Percentiles rank a stretch among this genome's conserved stretches.
These are phyloP conservation scores for Penicillium crystallinum DNA, from an alignment of 495 filamentous ascomycete genomes.

Conservation along the genomic window DNA sequence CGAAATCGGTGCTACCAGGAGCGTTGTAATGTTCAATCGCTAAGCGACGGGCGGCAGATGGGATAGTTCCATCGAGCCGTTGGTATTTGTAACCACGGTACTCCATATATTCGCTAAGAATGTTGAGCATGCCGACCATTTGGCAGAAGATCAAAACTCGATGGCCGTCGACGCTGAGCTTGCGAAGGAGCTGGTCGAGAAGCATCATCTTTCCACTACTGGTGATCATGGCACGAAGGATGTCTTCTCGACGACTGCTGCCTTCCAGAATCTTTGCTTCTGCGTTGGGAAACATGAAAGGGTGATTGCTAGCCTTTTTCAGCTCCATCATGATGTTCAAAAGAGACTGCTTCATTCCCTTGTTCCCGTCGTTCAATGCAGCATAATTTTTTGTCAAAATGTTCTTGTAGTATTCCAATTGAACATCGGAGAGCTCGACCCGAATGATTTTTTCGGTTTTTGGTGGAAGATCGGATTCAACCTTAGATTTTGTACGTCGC, in stretches of 20 bases:
- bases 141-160: slow-evolving; percentile 98
- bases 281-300: slow-evolving; percentile 92
- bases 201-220: slow-evolving; percentile 99
- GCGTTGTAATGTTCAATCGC: slow-evolving; percentile 99
- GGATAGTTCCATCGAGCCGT: slow-evolving; percentile 90
- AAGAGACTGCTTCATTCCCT: slow-evolving; percentile 86
- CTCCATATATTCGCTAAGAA: slow-evolving; percentile 87
- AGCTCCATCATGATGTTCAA: slow-evolving; percentile 99
- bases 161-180: slow-evolving; percentile 85
- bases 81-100: slow-evolving; percentile 88
- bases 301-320: slow-evolving; percentile 98
- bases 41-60: slow-evolving; percentile 73
- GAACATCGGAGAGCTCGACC: slow-evolving; percentile 90
- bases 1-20: slow-evolving; percentile 88
- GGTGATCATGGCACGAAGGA: slow-evolving; percentile 83
- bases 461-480: slow-evolving; percentile 90
- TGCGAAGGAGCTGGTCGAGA: slow-evolving; percentile 84
- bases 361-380: slow-evolving; percentile 82
- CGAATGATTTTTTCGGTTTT: slow-evolving; percentile 99
- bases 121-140: slow-evolving; percentile 98
- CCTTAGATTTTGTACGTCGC: slow-evolving; percentile 93
- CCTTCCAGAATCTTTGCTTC: slow-evolving; percentile 80
- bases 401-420: slow-evolving; percentile 97
- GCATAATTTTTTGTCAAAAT: slow-evolving; percentile 96
- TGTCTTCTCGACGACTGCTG: slow-evolving; percentile 74